A percentile compares a stretch with the other conserved stretches of the same genome.
Evolutionary conservation across 148 eudicot species (phyloP).

Genomic region (Rhododendron kiyosumense): DNA sequence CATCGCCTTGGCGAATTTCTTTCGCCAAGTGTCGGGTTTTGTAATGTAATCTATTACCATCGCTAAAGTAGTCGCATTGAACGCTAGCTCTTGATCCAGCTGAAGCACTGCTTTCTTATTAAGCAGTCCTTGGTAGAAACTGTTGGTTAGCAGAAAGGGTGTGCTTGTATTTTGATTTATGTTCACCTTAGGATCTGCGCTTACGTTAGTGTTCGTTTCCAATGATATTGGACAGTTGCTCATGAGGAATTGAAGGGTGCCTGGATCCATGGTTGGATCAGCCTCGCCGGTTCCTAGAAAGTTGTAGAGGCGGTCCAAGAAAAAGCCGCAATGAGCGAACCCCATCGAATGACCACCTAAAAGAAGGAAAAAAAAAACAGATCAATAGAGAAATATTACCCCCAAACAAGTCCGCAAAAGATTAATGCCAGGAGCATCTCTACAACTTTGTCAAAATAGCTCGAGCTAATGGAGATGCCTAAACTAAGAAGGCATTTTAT

Average conservation of each 20-base stretch:
- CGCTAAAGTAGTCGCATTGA: slow-evolving; percentile 1
- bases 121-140: slow-evolving; percentile 15
- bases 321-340: slow-evolving; percentile 16
- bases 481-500: too few species aligned
- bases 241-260: not conserved
- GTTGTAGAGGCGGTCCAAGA: slow-evolving; percentile 19
- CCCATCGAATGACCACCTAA: slow-evolving; percentile 29
- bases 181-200: slow-evolving; percentile 11
- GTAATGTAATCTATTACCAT: not conserved
- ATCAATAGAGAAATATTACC: not conserved
- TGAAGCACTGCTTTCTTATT: slow-evolving; percentile 4
- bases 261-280: slow-evolving; percentile 17
- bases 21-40: slow-evolving; percentile 11
- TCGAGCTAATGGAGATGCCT: not conserved
- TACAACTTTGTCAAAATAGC: not conserved
- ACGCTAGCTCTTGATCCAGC: slow-evolving; percentile 18
- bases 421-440: too few species aligned
- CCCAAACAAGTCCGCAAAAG: not conserved
- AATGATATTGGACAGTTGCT: slow-evolving; percentile 10
- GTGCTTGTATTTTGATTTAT: not conserved
- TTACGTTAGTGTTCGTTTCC: not conserved
- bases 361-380: not conserved
- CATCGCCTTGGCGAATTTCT: slow-evolving; percentile 19
- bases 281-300: slow-evolving; percentile 16
- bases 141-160: slow-evolving; percentile 14